Conservation (phyloP, 805 yeast genomes). For the Saccharomycopsis fermentans region DNA sequence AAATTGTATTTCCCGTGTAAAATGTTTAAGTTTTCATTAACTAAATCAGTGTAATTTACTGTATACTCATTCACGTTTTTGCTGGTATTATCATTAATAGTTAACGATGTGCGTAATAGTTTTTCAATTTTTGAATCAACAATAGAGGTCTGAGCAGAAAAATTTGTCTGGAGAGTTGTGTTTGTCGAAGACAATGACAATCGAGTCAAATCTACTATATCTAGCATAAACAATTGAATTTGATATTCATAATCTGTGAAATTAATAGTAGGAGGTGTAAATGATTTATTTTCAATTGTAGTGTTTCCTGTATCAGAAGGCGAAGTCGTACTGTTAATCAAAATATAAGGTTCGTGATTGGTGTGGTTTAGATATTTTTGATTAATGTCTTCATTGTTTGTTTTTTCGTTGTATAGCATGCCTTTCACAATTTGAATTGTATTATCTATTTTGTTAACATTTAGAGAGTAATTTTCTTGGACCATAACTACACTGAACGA, state of each 20-base stretch:
- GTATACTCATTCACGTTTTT: background rate
- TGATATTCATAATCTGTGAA: background rate
- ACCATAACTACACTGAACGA: background rate
- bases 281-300: too few species aligned
- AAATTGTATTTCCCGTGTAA: background rate
- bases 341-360: too few species aligned
- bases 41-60: background rate
- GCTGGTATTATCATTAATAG: background rate
- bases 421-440: background rate
- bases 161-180: background rate
- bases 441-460: background rate
- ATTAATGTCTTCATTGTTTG: background rate
- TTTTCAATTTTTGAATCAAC: background rate
- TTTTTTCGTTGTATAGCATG: background rate
- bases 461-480: background rate
- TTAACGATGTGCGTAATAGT: background rate
- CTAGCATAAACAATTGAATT: background rate
- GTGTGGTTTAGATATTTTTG: background rate
- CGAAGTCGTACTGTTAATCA: too few species aligned
- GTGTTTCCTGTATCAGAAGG: too few species aligned
- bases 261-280: background rate
- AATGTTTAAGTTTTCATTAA: background rate
- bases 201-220: background rate
- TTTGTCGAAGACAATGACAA: background rate
- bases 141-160: background rate